phyloP scores from a whole-genome alignment of 768 basidiomycete species.

The Mycena polygramma region DNA sequence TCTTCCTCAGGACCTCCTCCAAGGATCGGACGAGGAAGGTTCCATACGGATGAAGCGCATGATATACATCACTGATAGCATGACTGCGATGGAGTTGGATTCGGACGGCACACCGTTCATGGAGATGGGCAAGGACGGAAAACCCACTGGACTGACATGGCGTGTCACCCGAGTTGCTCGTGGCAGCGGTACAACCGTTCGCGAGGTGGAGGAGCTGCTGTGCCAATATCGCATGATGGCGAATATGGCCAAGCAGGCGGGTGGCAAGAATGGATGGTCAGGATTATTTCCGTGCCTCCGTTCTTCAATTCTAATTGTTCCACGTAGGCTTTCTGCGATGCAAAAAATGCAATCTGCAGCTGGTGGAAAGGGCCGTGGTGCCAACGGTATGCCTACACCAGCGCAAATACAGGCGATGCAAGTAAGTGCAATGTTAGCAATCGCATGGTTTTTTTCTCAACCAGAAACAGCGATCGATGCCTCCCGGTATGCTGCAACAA shows the following conservation, averaged over 20 bases:
- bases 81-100: slow-evolving; percentile 94
- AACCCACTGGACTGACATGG: slow-evolving; percentile 89
- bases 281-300: slow-evolving; percentile 36
- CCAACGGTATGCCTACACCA: slow-evolving; percentile 90
- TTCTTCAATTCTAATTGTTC: not conserved
- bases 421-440: slow-evolving; percentile 57
- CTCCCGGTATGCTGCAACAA: slow-evolving; percentile 95
- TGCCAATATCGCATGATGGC: slow-evolving; percentile 99
- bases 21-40: slow-evolving; percentile 95
- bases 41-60: slow-evolving; percentile 93
- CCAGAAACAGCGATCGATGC: slow-evolving; percentile 81
- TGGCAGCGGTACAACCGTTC: slow-evolving; percentile 93
- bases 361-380: slow-evolving; percentile 88
- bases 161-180: slow-evolving; percentile 90
- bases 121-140: slow-evolving; percentile 85
- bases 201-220: slow-evolving; percentile 97
- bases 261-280: slow-evolving; percentile 95
- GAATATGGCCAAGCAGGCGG: slow-evolving; percentile 98
- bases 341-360: slow-evolving; percentile 94
- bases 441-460: not conserved
- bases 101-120: slow-evolving; percentile 95
- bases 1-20: slow-evolving; percentile 89
- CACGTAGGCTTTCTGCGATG: slow-evolving; percentile 81
- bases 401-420: slow-evolving; percentile 96
- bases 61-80: slow-evolving; percentile 98